Conservation (phyloP, 345 rosid genomes). For the Linum tenue region DNA sequence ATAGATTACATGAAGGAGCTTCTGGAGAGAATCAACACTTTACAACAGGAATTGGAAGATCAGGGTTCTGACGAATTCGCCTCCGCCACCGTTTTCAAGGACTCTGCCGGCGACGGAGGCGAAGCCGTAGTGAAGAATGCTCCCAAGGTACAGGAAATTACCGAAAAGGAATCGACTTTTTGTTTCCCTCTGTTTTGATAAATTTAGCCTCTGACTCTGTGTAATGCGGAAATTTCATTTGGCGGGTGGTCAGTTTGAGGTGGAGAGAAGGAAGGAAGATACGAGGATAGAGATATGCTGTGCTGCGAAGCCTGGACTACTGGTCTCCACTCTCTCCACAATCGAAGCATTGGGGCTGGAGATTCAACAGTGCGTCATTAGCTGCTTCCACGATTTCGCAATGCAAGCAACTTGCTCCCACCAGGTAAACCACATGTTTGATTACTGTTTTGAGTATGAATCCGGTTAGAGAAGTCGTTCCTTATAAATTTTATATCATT, state of each 20-base stretch:
- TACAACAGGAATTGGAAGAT: slow-evolving; percentile 38
- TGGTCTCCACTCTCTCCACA: slow-evolving; percentile 69
- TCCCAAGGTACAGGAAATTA: no score
- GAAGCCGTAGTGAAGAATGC: no score
- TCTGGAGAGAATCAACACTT: slow-evolving; percentile 42
- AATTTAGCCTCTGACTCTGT: no score
- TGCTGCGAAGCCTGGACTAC: slow-evolving; percentile 65
- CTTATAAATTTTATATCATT: background rate
- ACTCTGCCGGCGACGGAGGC: slow-evolving; percentile 6
- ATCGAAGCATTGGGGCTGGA: slow-evolving; percentile 78
- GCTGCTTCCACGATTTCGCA: slow-evolving; percentile 84
- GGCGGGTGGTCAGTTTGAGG: slow-evolving; percentile 1
- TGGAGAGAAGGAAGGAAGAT: slow-evolving; percentile 49
- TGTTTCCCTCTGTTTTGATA: no score
- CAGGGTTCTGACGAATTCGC: slow-evolving; percentile 19
- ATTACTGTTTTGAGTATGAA: slow-evolving; percentile 38
- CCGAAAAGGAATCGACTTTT: no score
- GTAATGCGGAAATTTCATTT: no score
- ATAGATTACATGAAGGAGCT: slow-evolving; percentile 57
- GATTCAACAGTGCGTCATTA: slow-evolving; percentile 82
- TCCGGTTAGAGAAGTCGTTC: background rate
- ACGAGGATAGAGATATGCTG: slow-evolving; percentile 71
- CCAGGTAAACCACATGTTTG: no score
- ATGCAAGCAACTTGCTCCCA: slow-evolving; percentile 74
- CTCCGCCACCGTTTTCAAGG: slow-evolving; percentile 31